Evolutionary conservation across 2,329 filamentous ascomycete genomes (phyloP).

Genomic region (Colletotrichum caudatum): DNA sequence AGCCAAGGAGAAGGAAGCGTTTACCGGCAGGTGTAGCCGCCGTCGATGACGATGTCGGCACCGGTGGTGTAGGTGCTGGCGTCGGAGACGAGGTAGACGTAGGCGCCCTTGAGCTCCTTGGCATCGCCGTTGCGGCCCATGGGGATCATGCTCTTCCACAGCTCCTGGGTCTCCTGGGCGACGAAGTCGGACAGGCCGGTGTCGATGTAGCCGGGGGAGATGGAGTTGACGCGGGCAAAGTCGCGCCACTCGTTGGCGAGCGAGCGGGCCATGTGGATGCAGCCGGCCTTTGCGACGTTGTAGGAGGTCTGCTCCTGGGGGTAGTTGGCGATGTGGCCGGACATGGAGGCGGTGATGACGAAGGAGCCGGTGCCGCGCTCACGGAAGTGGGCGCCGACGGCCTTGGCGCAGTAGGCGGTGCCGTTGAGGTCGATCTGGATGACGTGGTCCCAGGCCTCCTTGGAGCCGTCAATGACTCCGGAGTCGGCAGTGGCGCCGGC

Average conservation of each 20-base stretch:
- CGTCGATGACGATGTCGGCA: conserved; percentile 77
- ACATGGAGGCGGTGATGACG: conserved; percentile 78
- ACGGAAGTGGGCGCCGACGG: conserved; percentile 73
- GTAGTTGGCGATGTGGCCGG: conserved; percentile 76
- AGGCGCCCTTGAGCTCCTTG: conserved; percentile 82
- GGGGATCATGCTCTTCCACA: conserved; percentile 81
- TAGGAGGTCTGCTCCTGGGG: conserved; percentile 77
- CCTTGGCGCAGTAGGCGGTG: conserved; percentile 77
- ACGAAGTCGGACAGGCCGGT: conserved; percentile 77
- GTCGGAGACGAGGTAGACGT: conserved; percentile 81
- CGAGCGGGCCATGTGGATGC: conserved; percentile 59
- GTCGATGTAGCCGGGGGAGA: conserved; percentile 77
- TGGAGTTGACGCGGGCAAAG: conserved; percentile 74
- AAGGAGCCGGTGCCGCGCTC: conserved; percentile 73
- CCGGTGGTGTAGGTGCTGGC: conserved; percentile 82
- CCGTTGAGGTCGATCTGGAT: conserved; percentile 74
- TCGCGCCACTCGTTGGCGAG: conserved; percentile 75
- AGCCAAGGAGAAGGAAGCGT: conserved; percentile 16
- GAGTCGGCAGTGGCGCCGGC: conserved; percentile 77
- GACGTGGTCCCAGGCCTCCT: conserved; percentile 75
- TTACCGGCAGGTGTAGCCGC: conserved; percentile 70
- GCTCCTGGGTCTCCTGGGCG: conserved; percentile 73
- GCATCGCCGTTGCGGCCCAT: conserved; percentile 76
- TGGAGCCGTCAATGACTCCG: conserved; percentile 75
- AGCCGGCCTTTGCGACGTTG: conserved; percentile 73